Base-by-base conservation (phyloP, 1,284 basidiomycete species). In the Ustilago xerochloae region DNA sequence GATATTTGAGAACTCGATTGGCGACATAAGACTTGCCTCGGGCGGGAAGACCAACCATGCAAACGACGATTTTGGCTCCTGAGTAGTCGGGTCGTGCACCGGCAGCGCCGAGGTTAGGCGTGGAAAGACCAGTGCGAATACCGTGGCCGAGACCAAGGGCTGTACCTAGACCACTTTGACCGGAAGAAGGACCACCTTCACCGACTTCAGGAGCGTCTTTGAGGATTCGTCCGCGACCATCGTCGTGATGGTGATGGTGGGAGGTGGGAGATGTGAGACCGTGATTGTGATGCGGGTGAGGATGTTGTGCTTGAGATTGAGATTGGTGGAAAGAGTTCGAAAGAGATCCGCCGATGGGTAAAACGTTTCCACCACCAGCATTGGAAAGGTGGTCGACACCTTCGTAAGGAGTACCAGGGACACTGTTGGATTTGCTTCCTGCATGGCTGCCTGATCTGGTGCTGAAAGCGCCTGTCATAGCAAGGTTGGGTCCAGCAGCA, bases 1-100 rank as follows among this genome's bases (percentile, higher is more conserved):
- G 68, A 38, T 83, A 84, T 35, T 82, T 76, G 79, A 84, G 81
- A 41, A 84, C 80, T 51, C 81, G 82, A 64, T 84, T 84, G 56
- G 78, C 80, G 18, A 84, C 77, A 38, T 82, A 84, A 51, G 75
- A 78, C 71, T 84, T 84, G 60, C 82, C 82, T 16, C 82, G 67
- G 10, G 82, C 82, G 1, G 82, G 82, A 36, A 84, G 74, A 26
- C 82, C 82, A 18, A 94, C 96, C 93, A 98, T 98, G 4, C 96
- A 96, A 6, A 99, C 90, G 8, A 99, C 94, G 77, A 99, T 97
- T 88, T 99, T 99, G 48, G 93, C 93, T 81, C 97, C 94, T 4
- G 93, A 96, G 80, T 98, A 98, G 84, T 99, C 97, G 4, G 97
- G 96, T 85, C 96, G 97, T 56, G 92, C 92, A 41, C 96, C 94